Evolutionary conservation across 148 eudicot species (phyloP), one percentile per base, ranked within the genome.

Genomic region (Nepenthes gracilis): DNA sequence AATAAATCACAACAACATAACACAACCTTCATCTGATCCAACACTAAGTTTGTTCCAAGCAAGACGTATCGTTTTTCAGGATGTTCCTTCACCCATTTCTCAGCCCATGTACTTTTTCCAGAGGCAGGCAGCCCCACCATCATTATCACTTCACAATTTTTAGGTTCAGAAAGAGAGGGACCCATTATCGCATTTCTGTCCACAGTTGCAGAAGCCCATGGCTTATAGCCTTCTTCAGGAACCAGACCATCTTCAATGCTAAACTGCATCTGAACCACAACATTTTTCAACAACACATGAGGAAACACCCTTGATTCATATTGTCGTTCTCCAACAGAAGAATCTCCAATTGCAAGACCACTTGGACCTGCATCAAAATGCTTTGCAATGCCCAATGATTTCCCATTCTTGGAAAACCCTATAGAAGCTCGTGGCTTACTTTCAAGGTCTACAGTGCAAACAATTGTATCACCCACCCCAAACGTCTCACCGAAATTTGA

Each of bases 61-160:
- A 83, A 64, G 59, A 83, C 65, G 65, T 83, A 86, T 37, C 88
- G 77, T 61, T 83, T 83, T 47, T 79, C 81, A 36, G 84, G 86
- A 70, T 86, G 82, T 15, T 81, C 79, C 60, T 69, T 73, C 14
- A 77, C 63, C 83, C 75, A 69, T 43, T 83, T 83, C 60, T 86
- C 94, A 8, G 83, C 86, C 94, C 94, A 83, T 2, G 94, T 86
- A 69, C 78, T 70, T 62, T 86, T 86, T 23, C 94, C 88, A 32
- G 86, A 77, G 68, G 88, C 93, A 43, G 93, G 88, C 69, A 86
- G 71, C 43, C 93, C 93, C 14, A 82, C 79, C 86, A 82, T 71
- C 86, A 82, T 82, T 47, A 82, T 74, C 60, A 74, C 70, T 53
- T 79, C 83, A 74, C 81, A 79, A 54, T 74, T 72, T 12, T 43